These are phyloP conservation scores for Stachybotrys elegans DNA, from an alignment of 2,329 filamentous ascomycete species.

Conservation along the genomic window DNA sequence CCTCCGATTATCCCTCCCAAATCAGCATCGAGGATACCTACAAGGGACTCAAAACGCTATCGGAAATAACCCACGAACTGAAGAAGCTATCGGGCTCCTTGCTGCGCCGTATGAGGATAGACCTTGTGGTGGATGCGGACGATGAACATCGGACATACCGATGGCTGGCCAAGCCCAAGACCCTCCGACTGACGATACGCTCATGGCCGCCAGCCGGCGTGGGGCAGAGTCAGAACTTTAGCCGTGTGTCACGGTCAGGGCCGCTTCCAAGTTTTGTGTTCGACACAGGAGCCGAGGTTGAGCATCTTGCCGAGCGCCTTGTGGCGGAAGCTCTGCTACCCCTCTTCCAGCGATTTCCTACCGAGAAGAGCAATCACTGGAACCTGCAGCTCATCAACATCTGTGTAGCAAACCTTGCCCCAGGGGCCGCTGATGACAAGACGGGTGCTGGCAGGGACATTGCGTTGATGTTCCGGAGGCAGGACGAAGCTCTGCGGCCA, in stretches of 20 bases:
- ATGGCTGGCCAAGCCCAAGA: conserved; percentile 80
- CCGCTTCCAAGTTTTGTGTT: conserved; percentile 73
- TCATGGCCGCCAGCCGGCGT: conserved; percentile 38
- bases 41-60: conserved; percentile 58
- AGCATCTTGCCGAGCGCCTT: conserved; percentile 60
- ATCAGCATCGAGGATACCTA: conserved; percentile 97
- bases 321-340: conserved; percentile 63
- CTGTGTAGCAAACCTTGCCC: conserved; percentile 79
- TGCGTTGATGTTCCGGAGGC: conserved; percentile 71
- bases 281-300: conserved; percentile 51
- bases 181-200: conserved; percentile 74
- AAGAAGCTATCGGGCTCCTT: conserved; percentile 64
- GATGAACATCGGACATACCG: conserved; percentile 25
- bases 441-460: conserved; percentile 69
- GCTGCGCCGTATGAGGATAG: conserved; percentile 70
- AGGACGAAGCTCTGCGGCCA: conserved; percentile 63
- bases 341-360: conserved; percentile 70
- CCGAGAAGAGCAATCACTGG: conserved; percentile 62
- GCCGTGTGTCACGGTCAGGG: conserved; percentile 69
- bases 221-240: conserved; percentile 53
- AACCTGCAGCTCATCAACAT: conserved; percentile 82
- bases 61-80: conserved; percentile 64
- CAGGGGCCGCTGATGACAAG: conserved; percentile 44
- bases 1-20: conserved; percentile 70
- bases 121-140: conserved; percentile 53